phyloP scores from a whole-genome alignment of 768 basidiomycete species.

The Bullera alba region DNA sequence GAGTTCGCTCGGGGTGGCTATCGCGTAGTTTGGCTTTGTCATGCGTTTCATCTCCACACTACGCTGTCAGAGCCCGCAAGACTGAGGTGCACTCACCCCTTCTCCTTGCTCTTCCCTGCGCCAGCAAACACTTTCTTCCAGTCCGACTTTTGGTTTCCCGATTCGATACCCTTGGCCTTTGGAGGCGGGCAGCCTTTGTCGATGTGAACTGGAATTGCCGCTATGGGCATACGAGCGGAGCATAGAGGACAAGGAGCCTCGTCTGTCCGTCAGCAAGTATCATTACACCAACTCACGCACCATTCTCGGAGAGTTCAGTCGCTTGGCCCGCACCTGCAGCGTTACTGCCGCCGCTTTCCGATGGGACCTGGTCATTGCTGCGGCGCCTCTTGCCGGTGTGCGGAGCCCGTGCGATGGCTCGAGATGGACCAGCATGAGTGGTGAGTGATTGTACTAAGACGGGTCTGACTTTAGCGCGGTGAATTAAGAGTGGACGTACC shows the following conservation, averaged over 20 bases:
- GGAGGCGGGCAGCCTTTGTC: constrained; percentile 55
- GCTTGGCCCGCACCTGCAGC: too few species aligned
- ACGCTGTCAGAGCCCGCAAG: not conserved
- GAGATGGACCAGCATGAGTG: too few species aligned
- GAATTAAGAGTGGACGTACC: constrained; percentile 55
- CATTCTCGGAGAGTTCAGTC: constrained; percentile 24
- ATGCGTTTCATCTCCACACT: constrained; percentile 35
- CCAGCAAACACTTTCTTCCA: constrained; percentile 43
- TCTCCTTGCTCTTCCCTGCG: constrained; percentile 9
- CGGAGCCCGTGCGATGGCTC: too few species aligned
- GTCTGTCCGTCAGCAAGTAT: constrained; percentile 5
- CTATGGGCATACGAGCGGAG: constrained; percentile 49
- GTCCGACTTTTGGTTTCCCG: constrained; percentile 31
- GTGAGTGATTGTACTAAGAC: too few species aligned
- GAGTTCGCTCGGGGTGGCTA: constrained; percentile 35
- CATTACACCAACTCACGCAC: constrained; percentile 6
- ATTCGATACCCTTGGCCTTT: constrained; percentile 10
- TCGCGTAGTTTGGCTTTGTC: constrained; percentile 38
- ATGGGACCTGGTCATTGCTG: too few species aligned
- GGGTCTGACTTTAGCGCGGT: too few species aligned
- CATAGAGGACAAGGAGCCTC: constrained; percentile 62
- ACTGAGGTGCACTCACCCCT: constrained; percentile 15
- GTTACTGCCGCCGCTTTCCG: too few species aligned
- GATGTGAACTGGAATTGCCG: constrained; percentile 60
- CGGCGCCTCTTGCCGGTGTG: too few species aligned